phyloP scores from a whole-genome alignment of 495 filamentous ascomycete genomes.

The Elasticomyces elasticus region DNA sequence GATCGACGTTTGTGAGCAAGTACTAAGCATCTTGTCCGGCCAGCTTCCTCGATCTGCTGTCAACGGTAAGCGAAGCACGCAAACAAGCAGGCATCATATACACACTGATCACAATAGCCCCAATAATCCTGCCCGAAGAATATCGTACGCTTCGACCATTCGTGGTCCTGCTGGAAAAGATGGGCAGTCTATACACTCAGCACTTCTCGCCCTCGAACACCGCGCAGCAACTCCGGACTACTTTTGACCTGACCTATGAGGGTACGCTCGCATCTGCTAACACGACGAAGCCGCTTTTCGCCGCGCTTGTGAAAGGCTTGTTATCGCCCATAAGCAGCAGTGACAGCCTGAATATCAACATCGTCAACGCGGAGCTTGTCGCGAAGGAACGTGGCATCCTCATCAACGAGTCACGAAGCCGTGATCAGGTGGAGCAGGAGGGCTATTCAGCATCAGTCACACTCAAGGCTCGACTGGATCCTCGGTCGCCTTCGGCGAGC shows the following conservation, averaged over 20 bases:
- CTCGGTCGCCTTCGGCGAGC: conserved; percentile 16
- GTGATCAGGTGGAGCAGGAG: conserved; percentile 37
- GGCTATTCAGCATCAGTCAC: conserved; percentile 55
- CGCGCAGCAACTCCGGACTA: conserved; percentile 35
- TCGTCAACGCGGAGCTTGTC: conserved; percentile 61
- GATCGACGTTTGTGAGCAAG: conserved; percentile 63
- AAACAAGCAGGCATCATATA: no score
- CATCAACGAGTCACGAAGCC: conserved; percentile 53
- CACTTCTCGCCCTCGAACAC: conserved; percentile 40
- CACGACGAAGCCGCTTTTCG: conserved; percentile 61
- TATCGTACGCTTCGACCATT: conserved; percentile 60
- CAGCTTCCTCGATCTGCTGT: conserved; percentile 59
- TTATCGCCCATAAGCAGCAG: conserved; percentile 47
- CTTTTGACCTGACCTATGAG: conserved; percentile 60
- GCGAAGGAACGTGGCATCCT: conserved; percentile 59
- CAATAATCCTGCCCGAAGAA: conserved; percentile 62
- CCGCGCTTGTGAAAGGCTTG: conserved; percentile 59
- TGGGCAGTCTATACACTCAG: conserved; percentile 61
- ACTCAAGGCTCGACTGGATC: conserved; percentile 35
- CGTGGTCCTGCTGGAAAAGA: conserved; percentile 56
- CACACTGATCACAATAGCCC: no score
- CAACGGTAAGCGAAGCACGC: conserved; percentile 43
- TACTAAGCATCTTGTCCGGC: conserved; percentile 55
- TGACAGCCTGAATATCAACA: conserved; percentile 57
- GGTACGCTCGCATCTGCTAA: conserved; percentile 51